Evolutionary conservation across 2,329 filamentous ascomycete genomes (phyloP).

Genomic region (Dactylellina haptotyla): DNA sequence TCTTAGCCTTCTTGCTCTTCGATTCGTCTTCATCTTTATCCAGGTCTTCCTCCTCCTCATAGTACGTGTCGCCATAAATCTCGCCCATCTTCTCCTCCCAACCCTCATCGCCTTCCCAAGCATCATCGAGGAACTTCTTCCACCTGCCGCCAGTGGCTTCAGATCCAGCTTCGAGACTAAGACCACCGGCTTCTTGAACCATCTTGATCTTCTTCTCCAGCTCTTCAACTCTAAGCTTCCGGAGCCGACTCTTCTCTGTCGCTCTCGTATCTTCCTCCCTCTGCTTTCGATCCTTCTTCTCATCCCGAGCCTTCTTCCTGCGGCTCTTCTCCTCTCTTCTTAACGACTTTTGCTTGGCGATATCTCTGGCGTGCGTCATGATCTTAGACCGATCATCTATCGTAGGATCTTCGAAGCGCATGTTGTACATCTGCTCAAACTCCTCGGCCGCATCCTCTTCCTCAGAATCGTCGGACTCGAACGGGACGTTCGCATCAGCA

Average conservation of each 20-base stretch:
- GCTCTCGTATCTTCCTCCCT: constrained; percentile 78
- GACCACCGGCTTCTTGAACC: constrained; percentile 88
- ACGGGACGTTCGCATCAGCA: constrained; percentile 63
- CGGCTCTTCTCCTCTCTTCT: constrained; percentile 82
- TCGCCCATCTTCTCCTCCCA: constrained; percentile 93
- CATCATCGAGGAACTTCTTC: constrained; percentile 83
- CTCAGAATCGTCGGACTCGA: constrained; percentile 87
- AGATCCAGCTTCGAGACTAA: constrained; percentile 60
- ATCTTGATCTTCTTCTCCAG: constrained; percentile 85
- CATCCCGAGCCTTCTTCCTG: constrained; percentile 80
- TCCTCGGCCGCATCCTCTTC: constrained; percentile 79
- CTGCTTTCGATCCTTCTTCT: constrained; percentile 80
- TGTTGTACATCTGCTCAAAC: constrained; percentile 90
- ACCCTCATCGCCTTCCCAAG: constrained; percentile 80
- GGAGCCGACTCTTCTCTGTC: constrained; percentile 82
- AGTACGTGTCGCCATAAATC: constrained; percentile 90
- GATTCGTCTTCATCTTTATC: constrained; percentile 64
- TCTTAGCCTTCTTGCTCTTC: constrained; percentile 67
- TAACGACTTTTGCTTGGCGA: constrained; percentile 82
- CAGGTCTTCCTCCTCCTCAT: constrained; percentile 72
- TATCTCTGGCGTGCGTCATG: constrained; percentile 81
- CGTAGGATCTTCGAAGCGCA: constrained; percentile 91
- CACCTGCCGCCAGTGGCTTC: constrained; percentile 71
- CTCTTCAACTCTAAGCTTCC: constrained; percentile 90
- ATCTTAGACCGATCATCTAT: constrained; percentile 67